Evolutionary conservation across 345 rosid species (phyloP), one percentile per base, ranked within the genome.

Genomic region (Populus tremula): DNA sequence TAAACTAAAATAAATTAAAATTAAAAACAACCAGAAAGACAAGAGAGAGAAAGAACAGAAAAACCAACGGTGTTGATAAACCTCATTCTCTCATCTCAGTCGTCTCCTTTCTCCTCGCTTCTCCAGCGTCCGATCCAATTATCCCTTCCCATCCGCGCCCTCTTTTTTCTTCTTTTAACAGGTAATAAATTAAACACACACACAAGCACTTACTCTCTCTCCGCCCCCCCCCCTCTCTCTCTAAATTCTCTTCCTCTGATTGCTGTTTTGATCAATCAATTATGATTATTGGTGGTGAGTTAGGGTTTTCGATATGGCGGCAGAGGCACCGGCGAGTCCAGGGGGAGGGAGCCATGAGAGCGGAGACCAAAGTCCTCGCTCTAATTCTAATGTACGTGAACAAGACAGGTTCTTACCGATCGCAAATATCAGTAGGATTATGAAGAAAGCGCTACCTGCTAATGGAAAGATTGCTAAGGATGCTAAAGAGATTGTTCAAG

Each of bases 381-480:
- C 92, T 8, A 75, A 79, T 61, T 81, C 78, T 9, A 82, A 88
- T 76, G 94, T 91, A 21, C 93, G 96, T 31, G 99, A 93, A 85
- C 99, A 95, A 81, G 99, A 93, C 45, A 86, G 98, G 87, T 93
- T 82, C 14, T 92, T 95, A 31, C 99, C 99, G 5, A 95, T 95
- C 71, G 99, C 99, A 64, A 95, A 95, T 72, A 91, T 95, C 39
- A 92, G 98, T 82, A 89, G 99, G 38, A 95, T 95, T 77, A 93
- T 95, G 98, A 95, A 95, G 88, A 87, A 88, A 82, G 97, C 89
- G 13, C 91, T 95, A 50, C 99, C 98, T 66, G 84, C 97, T 45
- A 93, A 95, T 80, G 99, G 96, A 8, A 95, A 95, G 86, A 91
- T 93, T 43, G 97, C 99, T 47, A 95, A 95, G 87, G 99, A 93